Evolutionary conservation across 2,329 filamentous ascomycete genomes (phyloP).

Genomic region (Fusarium sp.): DNA sequence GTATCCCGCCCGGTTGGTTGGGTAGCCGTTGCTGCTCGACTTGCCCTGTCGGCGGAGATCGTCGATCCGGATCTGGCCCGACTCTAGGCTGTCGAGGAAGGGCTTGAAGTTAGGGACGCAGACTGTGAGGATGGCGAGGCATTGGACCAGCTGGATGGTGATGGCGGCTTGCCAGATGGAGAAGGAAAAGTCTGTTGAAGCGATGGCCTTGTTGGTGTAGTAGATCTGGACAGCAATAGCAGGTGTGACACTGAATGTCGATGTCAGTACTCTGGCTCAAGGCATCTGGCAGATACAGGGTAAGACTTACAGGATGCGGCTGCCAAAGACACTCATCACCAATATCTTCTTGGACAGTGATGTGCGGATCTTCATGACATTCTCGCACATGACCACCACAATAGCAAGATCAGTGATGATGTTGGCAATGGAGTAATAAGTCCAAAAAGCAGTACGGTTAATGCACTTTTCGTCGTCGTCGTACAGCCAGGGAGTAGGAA

Average conservation of each 20-base stretch:
- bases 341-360: constrained; percentile 43
- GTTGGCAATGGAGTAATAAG: constrained; percentile 45
- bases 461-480: constrained; percentile 37
- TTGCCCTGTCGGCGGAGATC: constrained; percentile 45
- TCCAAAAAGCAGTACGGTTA: constrained; percentile 39
- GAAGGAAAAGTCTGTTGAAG: constrained; percentile 39
- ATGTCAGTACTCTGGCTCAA: constrained; percentile 4
- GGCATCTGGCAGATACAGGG: background rate
- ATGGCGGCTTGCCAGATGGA: constrained; percentile 41
- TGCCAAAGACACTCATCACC: constrained; percentile 47
- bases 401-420: constrained; percentile 46
- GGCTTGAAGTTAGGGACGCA: constrained; percentile 47
- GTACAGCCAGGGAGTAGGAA: constrained; percentile 45
- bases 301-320: constrained; percentile 45
- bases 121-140: constrained; percentile 43
- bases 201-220: constrained; percentile 40
- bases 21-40: constrained; percentile 39
- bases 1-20: constrained; percentile 34
- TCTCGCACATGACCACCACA: constrained; percentile 44
- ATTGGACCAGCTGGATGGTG: constrained; percentile 43
- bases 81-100: constrained; percentile 46
- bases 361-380: constrained; percentile 46
- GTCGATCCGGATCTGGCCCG: constrained; percentile 46
- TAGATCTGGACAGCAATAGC: constrained; percentile 44
- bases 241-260: constrained; percentile 38